These are phyloP conservation scores for Daldinia sp. DNA, from an alignment of 2,329 filamentous ascomycete genomes.

Conservation along the genomic window DNA sequence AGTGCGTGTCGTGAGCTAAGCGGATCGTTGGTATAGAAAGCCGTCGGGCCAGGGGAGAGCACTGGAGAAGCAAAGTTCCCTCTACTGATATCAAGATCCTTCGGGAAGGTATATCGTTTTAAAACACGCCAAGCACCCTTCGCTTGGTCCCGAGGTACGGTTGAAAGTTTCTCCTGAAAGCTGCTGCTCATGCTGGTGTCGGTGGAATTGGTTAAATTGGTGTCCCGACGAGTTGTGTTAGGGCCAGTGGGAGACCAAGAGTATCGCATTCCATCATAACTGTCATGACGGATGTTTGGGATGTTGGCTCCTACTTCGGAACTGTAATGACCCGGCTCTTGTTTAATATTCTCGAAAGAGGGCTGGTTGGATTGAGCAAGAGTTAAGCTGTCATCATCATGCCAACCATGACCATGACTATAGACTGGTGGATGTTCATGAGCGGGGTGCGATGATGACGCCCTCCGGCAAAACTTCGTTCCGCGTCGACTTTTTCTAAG, in stretches of 20 bases:
- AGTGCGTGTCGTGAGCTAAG: conserved; percentile 53
- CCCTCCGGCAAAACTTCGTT: conserved; percentile 43
- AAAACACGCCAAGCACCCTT: conserved; percentile 45
- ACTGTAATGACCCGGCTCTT: conserved; percentile 15
- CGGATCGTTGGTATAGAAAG: conserved; percentile 45
- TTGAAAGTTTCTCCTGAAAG: conserved; percentile 44
- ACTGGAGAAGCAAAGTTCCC: conserved; percentile 35
- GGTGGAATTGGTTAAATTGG: conserved; percentile 48
- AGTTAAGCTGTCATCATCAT: conserved; percentile 44
- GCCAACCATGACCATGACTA: conserved; percentile 38
- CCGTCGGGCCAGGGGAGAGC: conserved; percentile 18
- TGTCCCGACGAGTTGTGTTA: conserved; percentile 44
- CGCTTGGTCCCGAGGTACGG: conserved; percentile 38
- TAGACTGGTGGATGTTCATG: conserved; percentile 44
- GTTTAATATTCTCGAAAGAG: conserved; percentile 41
- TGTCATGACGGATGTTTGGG: conserved; percentile 5
- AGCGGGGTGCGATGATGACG: conserved; percentile 47
- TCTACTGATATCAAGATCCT: conserved; percentile 41
- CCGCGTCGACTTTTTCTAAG: conserved; percentile 55
- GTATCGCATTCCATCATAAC: background rate
- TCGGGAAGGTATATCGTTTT: conserved; percentile 51
- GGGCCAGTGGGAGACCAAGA: conserved; percentile 18
- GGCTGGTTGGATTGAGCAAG: conserved; percentile 43
- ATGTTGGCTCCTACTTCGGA: conserved; percentile 13
- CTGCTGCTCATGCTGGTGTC: conserved; percentile 46